Conservation (phyloP, 192 early-diverging fungal species). For the Backusella circina region DNA sequence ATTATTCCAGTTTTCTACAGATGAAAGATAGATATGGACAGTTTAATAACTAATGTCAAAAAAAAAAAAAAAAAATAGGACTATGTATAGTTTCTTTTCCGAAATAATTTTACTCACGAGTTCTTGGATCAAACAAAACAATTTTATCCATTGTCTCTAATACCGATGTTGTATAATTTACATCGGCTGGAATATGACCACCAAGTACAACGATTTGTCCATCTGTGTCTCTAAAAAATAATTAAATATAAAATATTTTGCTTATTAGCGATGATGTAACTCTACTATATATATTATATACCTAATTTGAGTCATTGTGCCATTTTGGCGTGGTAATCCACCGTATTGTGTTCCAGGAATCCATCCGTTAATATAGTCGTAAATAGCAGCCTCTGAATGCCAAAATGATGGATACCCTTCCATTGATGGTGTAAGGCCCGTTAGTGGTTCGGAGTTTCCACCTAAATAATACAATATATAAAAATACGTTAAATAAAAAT, state of each 20-base stretch:
- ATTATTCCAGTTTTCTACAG: slow-evolving; percentile 9
- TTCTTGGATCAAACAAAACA: slow-evolving; percentile 7
- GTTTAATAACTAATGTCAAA: not conserved
- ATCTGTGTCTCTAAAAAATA: not conserved
- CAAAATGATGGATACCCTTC: not conserved
- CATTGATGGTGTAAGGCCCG: not conserved
- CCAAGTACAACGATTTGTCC: slow-evolving; percentile 7
- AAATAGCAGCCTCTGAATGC: slow-evolving; percentile 7
- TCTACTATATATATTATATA: not conserved
- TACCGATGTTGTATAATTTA: not conserved
- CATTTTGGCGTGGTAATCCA: slow-evolving; percentile 2
- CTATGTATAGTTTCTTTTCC: not conserved
- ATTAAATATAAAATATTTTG: not conserved
- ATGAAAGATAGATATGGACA: not conserved
- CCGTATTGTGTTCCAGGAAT: not conserved
- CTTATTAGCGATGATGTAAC: not conserved
- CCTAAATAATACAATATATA: not conserved
- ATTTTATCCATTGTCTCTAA: not conserved
- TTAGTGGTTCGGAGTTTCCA: slow-evolving; percentile 3
- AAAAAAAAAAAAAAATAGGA: not conserved
- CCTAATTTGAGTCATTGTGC: slow-evolving; percentile 5
- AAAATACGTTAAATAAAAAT: not conserved
- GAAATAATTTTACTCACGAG: not conserved
- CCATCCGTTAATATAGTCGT: not conserved
- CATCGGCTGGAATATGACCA: not conserved